Base-by-base conservation (phyloP, 129 eudicot genomes). In the Escallonia herrerae region DNA sequence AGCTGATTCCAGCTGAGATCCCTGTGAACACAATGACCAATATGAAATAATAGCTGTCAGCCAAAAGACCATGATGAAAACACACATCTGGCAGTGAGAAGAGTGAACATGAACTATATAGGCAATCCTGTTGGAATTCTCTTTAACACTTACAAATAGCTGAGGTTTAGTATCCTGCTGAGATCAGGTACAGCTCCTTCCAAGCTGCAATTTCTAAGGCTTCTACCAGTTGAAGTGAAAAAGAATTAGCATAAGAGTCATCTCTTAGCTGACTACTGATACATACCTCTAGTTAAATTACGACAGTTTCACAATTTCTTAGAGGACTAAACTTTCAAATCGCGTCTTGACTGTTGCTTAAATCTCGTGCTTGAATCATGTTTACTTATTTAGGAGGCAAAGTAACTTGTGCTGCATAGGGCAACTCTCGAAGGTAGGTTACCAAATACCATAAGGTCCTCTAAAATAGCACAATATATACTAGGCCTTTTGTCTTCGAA, bases 201-300 rank as follows among this genome's bases (percentile, higher is more conserved):
- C 85, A 90, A 74, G 49, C 83, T 84, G 77, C 97, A 90, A 70
- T 90, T 90, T 73, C 95, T 84, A 52, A 86, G 84, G 70, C 97
- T 86, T 80, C 97, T 90, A 84, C 48, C 60, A 58, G 9, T 62
- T 33, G 40, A 44, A 49, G 10, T 15, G 6, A 53, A 69, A 54
- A 68, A 38, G 71, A 42, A 43, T 55, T 47, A 67, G 71, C 48
- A 43, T 49, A 7, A 49, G 54, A 22, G 33, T 22, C 33, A 22
- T 22, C 33, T 22, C 33, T 22, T 22, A 22, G 33, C 33, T 1
- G 33, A 22, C 33, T 22, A 1, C 33, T 22, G 33, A 22, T 22
- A 22, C 33, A 22, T 22, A 22, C 33, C 33, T 22, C 33, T 22
- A 22, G 33, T 22, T 22, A 22, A 22, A 22, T 22, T 22, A 22